Percentiles rank a stretch among this genome's conserved stretches.
phyloP scores from a whole-genome alignment of 2,329 filamentous ascomycete genomes.

The Truncatella angustata region DNA sequence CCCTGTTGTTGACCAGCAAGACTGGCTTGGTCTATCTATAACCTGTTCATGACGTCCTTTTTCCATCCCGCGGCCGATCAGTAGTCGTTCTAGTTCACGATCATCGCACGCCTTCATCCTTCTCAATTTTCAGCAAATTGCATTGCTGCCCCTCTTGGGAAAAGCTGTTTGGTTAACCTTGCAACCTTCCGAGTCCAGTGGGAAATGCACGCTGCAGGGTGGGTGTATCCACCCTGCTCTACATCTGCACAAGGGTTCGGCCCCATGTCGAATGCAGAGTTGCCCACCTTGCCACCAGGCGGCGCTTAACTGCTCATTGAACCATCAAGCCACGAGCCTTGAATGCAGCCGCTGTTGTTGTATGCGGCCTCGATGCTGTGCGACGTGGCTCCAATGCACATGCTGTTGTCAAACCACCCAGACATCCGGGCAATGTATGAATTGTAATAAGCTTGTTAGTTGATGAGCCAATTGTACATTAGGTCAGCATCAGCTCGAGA shows the following conservation, averaged over 20 bases:
- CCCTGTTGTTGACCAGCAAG: too few relatives aligned
- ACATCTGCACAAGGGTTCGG: background rate
- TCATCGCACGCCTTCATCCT: background rate
- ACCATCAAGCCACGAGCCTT: background rate
- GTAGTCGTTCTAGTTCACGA: background rate
- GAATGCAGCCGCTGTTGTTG: background rate
- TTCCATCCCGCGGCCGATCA: background rate
- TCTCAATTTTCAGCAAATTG: background rate
- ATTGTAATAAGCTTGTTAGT: background rate
- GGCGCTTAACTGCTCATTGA: slow-evolving; percentile 2
- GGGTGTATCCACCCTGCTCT: background rate
- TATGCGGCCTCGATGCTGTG: background rate
- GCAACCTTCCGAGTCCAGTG: background rate
- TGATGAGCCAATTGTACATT: background rate
- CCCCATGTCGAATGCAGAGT: background rate
- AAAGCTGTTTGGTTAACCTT: background rate
- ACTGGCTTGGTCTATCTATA: background rate
- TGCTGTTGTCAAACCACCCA: too few relatives aligned
- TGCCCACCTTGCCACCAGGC: background rate
- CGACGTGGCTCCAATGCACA: background rate
- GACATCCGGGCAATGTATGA: background rate
- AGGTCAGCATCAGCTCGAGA: too few relatives aligned
- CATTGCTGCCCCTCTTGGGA: background rate
- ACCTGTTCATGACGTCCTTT: background rate
- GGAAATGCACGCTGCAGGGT: background rate